Evolutionary conservation across 345 rosid genomes (phyloP).

Genomic region (Pistacia integerrima): DNA sequence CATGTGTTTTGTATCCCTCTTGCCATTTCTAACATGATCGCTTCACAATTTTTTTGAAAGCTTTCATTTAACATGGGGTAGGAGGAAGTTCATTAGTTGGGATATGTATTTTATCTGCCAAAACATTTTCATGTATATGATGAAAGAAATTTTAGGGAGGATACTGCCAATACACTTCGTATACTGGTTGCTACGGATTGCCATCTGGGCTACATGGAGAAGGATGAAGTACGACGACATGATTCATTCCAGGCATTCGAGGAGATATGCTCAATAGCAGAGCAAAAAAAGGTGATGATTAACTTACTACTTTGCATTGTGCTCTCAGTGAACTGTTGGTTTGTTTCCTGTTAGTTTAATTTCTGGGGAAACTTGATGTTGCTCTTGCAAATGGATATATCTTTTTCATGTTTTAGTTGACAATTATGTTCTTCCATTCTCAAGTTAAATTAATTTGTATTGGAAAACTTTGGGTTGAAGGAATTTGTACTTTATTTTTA

Average conservation of each 20-base stretch:
- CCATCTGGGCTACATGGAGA: constrained; percentile 97
- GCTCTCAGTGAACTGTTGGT: not conserved
- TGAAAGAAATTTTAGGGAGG: constrained; percentile 48
- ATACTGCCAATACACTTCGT: constrained; percentile 58
- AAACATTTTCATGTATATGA: not conserved
- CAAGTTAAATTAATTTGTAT: not conserved
- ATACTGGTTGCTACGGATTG: constrained; percentile 94
- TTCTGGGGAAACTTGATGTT: constrained; percentile 4
- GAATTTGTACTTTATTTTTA: not conserved
- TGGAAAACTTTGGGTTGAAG: not conserved
- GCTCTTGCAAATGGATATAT: not conserved
- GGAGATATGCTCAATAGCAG: constrained; percentile 94
- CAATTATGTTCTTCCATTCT: not conserved
- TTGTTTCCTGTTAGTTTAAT: not conserved
- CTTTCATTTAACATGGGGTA: not conserved
- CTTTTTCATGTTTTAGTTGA: not conserved
- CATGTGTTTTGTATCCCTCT: not conserved
- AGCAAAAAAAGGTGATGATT: constrained; percentile 65
- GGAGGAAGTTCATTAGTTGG: not conserved
- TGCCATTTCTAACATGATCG: not conserved
- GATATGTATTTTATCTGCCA: not conserved
- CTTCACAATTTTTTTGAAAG: not conserved
- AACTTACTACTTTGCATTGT: not conserved
- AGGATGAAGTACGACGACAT: constrained; percentile 90
- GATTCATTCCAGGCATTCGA: constrained; percentile 96